Evolutionary conservation across 306 rosid species (phyloP), one percentile per base, ranked within the genome.

Genomic region (Amphicarpaea edgeworthii): DNA sequence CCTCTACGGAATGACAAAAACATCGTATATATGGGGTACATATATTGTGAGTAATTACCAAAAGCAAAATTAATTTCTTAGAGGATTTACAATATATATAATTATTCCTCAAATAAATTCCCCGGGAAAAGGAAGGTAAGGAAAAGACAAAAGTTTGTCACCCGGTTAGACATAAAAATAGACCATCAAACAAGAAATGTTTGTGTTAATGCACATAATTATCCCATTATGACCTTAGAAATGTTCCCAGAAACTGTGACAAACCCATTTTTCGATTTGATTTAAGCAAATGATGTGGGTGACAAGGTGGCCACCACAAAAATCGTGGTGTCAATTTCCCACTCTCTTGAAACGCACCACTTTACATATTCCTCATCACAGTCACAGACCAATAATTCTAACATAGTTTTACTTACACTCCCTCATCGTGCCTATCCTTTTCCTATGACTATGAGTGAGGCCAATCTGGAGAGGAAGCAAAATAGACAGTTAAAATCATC

Each of bases 311-410:
- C 89, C 90, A 84, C 85, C 88, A 77, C 80, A 76, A 21, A 79
- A 78, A 65, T 62, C 32, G 83, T 79, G n/a, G 58, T 82, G 91
- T 87, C 90, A 72, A 78, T 82, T 72, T 83, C 78, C 47, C 76
- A 74, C 37, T 24, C 67, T 83, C 84, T 62, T 38, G 12, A 58
- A 38, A 34, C 43, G 45, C 43, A 61, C 7, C 0, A 54, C 66
- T 58, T 70, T 62, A 53, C 15, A 59, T 28, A 59, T 75, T 78
- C 71, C 12, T 77, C n/a, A n/a, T n/a, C n/a, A 71, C 83, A n/a
- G n/a, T n/a, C n/a, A n/a, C 84, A 74, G 61, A 72, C 84, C 87
- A 92, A 90, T 87, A 90, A 88, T 88, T 87, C 77, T 78, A 84
- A 84, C 51, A 34, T 73, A 21, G 58, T 78, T 67, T 79, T 64